Evolutionary conservation across 208 protist genomes (phyloP).

Genomic region (Trypanosoma conorhini): DNA sequence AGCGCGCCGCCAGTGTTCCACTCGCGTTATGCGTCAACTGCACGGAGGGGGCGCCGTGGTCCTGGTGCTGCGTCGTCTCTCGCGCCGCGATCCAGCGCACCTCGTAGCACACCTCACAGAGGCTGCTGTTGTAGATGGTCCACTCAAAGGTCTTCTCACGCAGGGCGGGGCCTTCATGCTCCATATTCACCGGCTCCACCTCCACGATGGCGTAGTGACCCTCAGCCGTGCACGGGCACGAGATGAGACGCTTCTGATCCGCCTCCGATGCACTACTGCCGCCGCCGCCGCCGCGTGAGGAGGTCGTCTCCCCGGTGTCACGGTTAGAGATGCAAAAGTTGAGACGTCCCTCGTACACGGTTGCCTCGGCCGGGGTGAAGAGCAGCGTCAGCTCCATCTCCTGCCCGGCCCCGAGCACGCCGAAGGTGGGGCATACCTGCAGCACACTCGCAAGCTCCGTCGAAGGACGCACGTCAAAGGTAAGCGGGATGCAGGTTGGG

Average conservation of each 20-base stretch:
- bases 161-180: slow-evolving; percentile 63
- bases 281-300: not conserved
- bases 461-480: slow-evolving; percentile 56
- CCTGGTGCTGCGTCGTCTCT: slow-evolving; percentile 22
- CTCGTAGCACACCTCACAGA: slow-evolving; percentile 78
- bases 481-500: slow-evolving; percentile 72
- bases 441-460: slow-evolving; percentile 45
- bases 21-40: slow-evolving; percentile 47
- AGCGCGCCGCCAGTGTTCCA: slow-evolving; percentile 75
- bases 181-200: slow-evolving; percentile 74
- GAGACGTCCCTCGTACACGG: slow-evolving; percentile 54
- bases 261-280: not conserved
- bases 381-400: slow-evolving; percentile 40
- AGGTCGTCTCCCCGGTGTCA: slow-evolving; percentile 5
- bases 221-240: slow-evolving; percentile 52
- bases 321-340: slow-evolving; percentile 46
- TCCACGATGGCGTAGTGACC: slow-evolving; percentile 71
- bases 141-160: slow-evolving; percentile 51
- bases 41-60: slow-evolving; percentile 27
- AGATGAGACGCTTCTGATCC: slow-evolving; percentile 33
- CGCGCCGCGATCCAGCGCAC: slow-evolving; percentile 45
- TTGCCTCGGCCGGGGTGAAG: slow-evolving; percentile 61
- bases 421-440: slow-evolving; percentile 55
- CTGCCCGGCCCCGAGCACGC: slow-evolving; percentile 55
- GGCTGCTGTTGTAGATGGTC: slow-evolving; percentile 87